A percentile compares a stretch with the other conserved stretches of the same genome.
Conservation (phyloP, 2,329 filamentous ascomycete genomes). For the Thelonectria rubi region DNA sequence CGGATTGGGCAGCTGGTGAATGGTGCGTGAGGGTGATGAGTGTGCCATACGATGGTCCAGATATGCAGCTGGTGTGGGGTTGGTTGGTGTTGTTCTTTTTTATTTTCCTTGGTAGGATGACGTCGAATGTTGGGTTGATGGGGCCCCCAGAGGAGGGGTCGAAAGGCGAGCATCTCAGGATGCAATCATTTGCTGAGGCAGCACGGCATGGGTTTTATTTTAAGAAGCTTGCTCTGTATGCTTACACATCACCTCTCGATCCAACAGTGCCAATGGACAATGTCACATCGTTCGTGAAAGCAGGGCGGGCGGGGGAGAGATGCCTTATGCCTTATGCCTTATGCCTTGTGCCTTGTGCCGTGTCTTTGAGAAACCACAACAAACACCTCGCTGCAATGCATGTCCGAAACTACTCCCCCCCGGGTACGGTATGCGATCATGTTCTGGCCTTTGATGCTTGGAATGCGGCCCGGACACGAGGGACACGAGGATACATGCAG, state of each 20-base stretch:
- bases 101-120: conserved; percentile 14
- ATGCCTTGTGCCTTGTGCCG: no score
- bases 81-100: conserved; percentile 3
- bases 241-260: not conserved
- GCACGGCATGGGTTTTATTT: conserved; percentile 17
- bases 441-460: conserved; percentile 8
- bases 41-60: not conserved
- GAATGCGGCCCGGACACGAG: conserved; percentile 8
- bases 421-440: conserved; percentile 8
- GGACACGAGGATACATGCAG: not conserved
- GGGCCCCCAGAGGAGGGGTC: conserved; percentile 8
- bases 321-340: no score
- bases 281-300: not conserved
- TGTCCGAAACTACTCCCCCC: conserved; percentile 3
- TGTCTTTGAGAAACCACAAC: conserved; percentile 3
- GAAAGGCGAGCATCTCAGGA: conserved; percentile 11
- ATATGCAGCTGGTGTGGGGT: conserved; percentile 7
- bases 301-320: no score
- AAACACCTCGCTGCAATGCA: conserved; percentile 11
- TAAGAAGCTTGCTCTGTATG: conserved; percentile 5
- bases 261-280: no score
- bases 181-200: conserved; percentile 15
- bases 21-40: conserved; percentile 11
- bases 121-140: conserved; percentile 18
- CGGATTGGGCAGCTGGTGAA: conserved; percentile 74